phyloP scores from a whole-genome alignment of 2,329 filamentous ascomycete genomes.

The Paracoccidioides lutzii region DNA sequence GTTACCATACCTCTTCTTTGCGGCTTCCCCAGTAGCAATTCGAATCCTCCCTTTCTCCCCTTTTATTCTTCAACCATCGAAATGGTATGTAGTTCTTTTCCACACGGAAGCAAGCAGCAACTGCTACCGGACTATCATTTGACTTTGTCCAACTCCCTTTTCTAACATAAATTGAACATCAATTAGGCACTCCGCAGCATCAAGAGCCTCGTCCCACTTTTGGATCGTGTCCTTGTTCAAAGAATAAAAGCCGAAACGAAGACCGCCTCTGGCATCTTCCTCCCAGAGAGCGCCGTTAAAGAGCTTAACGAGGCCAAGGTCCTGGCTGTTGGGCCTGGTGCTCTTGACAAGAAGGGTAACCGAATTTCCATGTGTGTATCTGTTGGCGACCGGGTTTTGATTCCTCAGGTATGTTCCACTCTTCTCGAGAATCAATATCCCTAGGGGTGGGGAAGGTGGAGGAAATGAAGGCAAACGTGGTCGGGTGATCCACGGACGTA shows the following conservation, averaged over 20 bases:
- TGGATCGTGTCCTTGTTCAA: slow-evolving; percentile 97
- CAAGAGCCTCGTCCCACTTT: slow-evolving; percentile 84
- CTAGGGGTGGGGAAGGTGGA: too few relatives aligned
- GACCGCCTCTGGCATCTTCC: slow-evolving; percentile 93
- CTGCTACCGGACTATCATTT: not conserved
- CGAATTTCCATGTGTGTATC: slow-evolving; percentile 70
- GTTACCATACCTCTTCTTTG: not conserved
- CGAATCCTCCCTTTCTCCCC: not conserved
- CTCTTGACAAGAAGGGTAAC: slow-evolving; percentile 77
- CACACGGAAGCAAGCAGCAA: not conserved
- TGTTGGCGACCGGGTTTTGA: slow-evolving; percentile 83
- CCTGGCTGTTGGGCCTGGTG: slow-evolving; percentile 84
- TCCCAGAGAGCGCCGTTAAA: slow-evolving; percentile 92
- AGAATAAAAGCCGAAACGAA: slow-evolving; percentile 94
- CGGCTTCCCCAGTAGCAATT: not conserved
- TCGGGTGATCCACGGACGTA: not conserved
- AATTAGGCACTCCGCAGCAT: slow-evolving; percentile 71
- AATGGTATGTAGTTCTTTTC: not conserved
- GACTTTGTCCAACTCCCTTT: not conserved
- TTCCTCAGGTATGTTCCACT: slow-evolving; percentile 63
- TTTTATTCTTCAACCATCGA: not conserved
- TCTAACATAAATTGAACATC: slow-evolving; percentile 4
- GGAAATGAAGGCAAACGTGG: too few relatives aligned
- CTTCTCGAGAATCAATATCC: not conserved
- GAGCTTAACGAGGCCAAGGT: slow-evolving; percentile 97